These are phyloP conservation scores for Xylariaceae sp. DNA, from an alignment of 2,329 filamentous ascomycete genomes.

Conservation along the genomic window DNA sequence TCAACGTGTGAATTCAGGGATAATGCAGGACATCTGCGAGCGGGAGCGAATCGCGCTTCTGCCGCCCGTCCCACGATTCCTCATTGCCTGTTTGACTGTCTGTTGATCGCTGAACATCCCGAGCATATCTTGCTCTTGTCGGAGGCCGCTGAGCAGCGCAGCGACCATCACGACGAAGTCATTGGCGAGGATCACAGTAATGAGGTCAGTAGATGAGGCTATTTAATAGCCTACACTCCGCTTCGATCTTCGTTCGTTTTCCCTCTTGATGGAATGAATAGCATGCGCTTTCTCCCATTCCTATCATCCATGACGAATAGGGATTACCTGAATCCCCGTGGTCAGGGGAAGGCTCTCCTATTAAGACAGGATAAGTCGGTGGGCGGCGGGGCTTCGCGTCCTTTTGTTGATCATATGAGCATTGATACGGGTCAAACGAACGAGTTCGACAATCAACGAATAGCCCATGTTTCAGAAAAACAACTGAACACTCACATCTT, in stretches of 20 bases:
- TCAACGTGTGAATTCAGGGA: conserved; percentile 41
- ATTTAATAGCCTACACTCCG: conserved; percentile 20
- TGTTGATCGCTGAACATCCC: conserved; percentile 17
- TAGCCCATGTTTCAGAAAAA: conserved; percentile 10
- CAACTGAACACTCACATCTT: conserved; percentile 15
- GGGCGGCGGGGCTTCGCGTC: conserved; percentile 30
- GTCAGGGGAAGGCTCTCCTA: conserved; percentile 25
- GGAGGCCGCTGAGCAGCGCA: conserved; percentile 16
- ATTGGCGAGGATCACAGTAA: conserved; percentile 1
- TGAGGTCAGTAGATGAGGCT: conserved; percentile 13
- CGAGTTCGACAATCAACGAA: conserved; percentile 13
- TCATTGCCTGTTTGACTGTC: conserved; percentile 7
- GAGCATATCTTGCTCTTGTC: neutral
- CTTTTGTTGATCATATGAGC: conserved; percentile 22
- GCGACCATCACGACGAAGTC: neutral
- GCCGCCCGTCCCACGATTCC: conserved; percentile 25
- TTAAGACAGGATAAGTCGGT: conserved; percentile 10
- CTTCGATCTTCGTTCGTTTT: conserved; percentile 32
- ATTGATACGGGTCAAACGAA: conserved; percentile 1
- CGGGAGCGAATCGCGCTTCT: conserved; percentile 32
- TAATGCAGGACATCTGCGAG: conserved; percentile 31
- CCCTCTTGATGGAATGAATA: conserved; percentile 35
- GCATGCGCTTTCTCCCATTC: conserved; percentile 36
- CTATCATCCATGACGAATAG: conserved; percentile 28
- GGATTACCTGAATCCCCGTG: conserved; percentile 27